Percentiles rank a stretch among this genome's conserved stretches.
Evolutionary conservation across 2,329 filamentous ascomycete genomes (phyloP).

Genomic region (Achaetomium macrosporum): DNA sequence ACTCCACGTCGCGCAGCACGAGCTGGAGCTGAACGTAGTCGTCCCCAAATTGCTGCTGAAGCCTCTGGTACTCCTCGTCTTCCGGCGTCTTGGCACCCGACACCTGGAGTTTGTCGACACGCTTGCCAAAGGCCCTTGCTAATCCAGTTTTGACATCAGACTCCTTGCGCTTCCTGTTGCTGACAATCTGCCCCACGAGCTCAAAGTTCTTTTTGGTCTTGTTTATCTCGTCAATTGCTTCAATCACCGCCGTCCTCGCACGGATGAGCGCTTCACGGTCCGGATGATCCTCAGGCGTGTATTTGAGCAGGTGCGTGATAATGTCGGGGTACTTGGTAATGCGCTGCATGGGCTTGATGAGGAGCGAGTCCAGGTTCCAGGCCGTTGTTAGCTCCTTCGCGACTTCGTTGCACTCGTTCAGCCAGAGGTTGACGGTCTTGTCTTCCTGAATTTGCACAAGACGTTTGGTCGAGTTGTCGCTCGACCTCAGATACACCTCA

Average conservation of each 20-base stretch:
- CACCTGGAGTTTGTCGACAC: constrained; percentile 76
- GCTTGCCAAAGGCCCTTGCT: constrained; percentile 83
- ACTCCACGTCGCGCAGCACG: constrained; percentile 88
- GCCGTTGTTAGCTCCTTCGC: constrained; percentile 88
- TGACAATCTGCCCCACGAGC: constrained; percentile 82
- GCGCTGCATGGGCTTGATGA: constrained; percentile 94
- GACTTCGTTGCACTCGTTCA: constrained; percentile 87
- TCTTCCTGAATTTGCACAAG: constrained; percentile 59
- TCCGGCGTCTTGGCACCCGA: constrained; percentile 57
- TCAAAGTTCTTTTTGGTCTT: constrained; percentile 93
- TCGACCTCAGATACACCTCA: constrained; percentile 58
- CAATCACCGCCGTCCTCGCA: constrained; percentile 51
- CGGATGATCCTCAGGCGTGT: constrained; percentile 76
- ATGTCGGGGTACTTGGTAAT: constrained; percentile 91
- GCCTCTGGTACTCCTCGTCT: constrained; percentile 72
- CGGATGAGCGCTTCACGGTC: constrained; percentile 61
- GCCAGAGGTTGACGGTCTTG: constrained; percentile 69
- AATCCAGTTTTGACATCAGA: constrained; percentile 80
- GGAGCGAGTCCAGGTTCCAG: constrained; percentile 91
- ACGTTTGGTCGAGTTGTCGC: constrained; percentile 55
- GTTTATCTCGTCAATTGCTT: constrained; percentile 80
- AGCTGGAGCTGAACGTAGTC: constrained; percentile 91
- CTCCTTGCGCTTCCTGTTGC: constrained; percentile 72
- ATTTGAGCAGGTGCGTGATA: constrained; percentile 70
- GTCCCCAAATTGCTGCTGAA: constrained; percentile 82